These are phyloP conservation scores for Crassisporium funariophilum DNA, from an alignment of 768 basidiomycete species.

Conservation along the genomic window DNA sequence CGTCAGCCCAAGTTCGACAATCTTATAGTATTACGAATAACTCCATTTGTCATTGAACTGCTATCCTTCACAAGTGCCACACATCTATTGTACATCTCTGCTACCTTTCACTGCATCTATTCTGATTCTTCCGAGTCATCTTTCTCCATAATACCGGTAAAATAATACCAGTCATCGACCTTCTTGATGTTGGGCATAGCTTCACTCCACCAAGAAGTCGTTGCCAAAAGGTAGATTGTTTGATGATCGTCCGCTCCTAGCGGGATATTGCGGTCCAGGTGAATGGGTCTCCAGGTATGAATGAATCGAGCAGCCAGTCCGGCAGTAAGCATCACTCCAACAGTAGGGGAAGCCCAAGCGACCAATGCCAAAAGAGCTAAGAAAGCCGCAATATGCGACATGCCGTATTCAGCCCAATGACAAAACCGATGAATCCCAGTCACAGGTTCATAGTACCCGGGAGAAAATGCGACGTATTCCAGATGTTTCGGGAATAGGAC, in stretches of 20 bases:
- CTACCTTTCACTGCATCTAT: too few relatives aligned
- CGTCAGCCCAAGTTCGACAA: too few relatives aligned
- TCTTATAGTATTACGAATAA: too few relatives aligned
- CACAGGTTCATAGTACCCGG: slow-evolving; percentile 31
- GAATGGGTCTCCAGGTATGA: slow-evolving; percentile 40
- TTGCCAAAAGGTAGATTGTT: slow-evolving; percentile 36
- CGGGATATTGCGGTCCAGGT: slow-evolving; percentile 32
- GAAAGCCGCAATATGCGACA: slow-evolving; percentile 41
- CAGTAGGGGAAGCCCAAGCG: slow-evolving; percentile 28
- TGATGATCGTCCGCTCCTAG: slow-evolving; percentile 45
- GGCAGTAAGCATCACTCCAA: slow-evolving; percentile 26
- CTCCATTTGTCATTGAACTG: too few relatives aligned
- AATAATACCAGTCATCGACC: slow-evolving; percentile 20
- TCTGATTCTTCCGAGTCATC: too few relatives aligned
- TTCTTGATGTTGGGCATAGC: slow-evolving; percentile 19
- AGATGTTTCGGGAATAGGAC: slow-evolving; percentile 39
- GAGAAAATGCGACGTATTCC: slow-evolving; percentile 36
- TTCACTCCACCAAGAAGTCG: slow-evolving; percentile 27
- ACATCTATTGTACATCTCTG: too few relatives aligned
- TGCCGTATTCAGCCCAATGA: slow-evolving; percentile 41
- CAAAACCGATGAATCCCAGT: slow-evolving; percentile 41
- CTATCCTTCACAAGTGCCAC: too few relatives aligned
- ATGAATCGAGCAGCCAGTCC: slow-evolving; percentile 30
- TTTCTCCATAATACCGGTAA: too few relatives aligned
- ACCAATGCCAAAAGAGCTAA: slow-evolving; percentile 29